Evolutionary conservation across 768 basidiomycete species (phyloP).

Genomic region (Dendrothele bispora): DNA sequence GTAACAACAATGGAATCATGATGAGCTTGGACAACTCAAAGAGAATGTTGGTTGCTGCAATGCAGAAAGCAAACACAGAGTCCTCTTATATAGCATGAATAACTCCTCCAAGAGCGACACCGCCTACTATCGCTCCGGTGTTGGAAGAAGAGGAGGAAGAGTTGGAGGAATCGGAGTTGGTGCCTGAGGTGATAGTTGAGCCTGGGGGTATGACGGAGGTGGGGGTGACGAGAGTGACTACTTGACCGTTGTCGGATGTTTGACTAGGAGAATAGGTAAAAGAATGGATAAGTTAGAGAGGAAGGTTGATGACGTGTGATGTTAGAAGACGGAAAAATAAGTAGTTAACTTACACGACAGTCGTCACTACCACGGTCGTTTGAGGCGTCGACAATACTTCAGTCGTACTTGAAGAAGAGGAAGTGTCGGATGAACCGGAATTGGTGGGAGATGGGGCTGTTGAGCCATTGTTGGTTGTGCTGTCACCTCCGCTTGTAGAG

Average conservation of each 20-base stretch:
- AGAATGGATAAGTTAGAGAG: too few relatives aligned
- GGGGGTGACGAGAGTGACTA: not conserved
- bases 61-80: too few relatives aligned
- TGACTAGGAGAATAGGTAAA: not conserved
- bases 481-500: too few relatives aligned
- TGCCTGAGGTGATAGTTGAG: not conserved
- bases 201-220: not conserved
- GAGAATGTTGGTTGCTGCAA: too few relatives aligned
- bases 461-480: too few relatives aligned
- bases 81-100: too few relatives aligned
- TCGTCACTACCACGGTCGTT: not conserved
- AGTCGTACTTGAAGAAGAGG: too few relatives aligned
- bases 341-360: constrained; percentile 1
- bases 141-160: not conserved
- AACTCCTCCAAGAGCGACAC: too few relatives aligned
- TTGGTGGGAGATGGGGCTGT: not conserved
- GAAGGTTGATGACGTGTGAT: not conserved
- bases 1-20: too few relatives aligned
- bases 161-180: not conserved
- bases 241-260: not conserved
- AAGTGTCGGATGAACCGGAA: too few relatives aligned
- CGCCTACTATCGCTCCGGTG: constrained; percentile 6
- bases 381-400: not conserved
- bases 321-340: not conserved
- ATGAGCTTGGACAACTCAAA: too few relatives aligned